phyloP scores from a whole-genome alignment of 2,329 filamentous ascomycete species.

The Penicillium sp. region DNA sequence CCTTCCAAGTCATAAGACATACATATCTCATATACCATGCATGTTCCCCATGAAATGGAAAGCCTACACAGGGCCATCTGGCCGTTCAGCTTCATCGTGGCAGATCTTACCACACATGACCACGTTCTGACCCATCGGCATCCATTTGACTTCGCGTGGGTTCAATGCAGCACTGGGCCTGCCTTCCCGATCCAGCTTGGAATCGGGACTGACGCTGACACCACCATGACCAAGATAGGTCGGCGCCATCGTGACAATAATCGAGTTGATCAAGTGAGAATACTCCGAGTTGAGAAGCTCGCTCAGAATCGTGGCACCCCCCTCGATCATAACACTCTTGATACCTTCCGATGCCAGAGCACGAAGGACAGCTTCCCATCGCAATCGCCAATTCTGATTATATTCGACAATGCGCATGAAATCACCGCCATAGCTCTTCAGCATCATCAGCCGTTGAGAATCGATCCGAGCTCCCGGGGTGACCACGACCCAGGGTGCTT shows the following conservation, averaged over 20 bases:
- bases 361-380: conserved; percentile 60
- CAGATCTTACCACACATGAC: conserved; percentile 67
- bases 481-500: conserved; percentile 67
- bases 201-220: conserved; percentile 68
- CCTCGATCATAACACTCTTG: conserved; percentile 83
- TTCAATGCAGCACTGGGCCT: conserved; percentile 57
- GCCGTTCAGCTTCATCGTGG: conserved; percentile 1
- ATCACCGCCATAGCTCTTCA: conserved; percentile 44
- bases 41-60: too few species aligned
- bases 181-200: conserved; percentile 47
- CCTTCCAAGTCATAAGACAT: too few species aligned
- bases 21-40: too few species aligned
- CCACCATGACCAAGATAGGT: conserved; percentile 82
- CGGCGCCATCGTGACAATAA: conserved; percentile 85
- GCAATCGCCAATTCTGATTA: conserved; percentile 44
- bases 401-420: conserved; percentile 38
- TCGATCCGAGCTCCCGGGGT: conserved; percentile 43
- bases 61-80: not conserved
- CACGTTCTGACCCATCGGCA: conserved; percentile 73
- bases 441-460: conserved; percentile 39
- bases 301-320: conserved; percentile 77
- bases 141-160: conserved; percentile 64
- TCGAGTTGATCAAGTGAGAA: conserved; percentile 61
- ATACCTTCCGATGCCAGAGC: conserved; percentile 56
- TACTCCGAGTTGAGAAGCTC: conserved; percentile 62